Base-by-base conservation (phyloP, 345 rosid genomes). In the Crucihimalaya himalaica region DNA sequence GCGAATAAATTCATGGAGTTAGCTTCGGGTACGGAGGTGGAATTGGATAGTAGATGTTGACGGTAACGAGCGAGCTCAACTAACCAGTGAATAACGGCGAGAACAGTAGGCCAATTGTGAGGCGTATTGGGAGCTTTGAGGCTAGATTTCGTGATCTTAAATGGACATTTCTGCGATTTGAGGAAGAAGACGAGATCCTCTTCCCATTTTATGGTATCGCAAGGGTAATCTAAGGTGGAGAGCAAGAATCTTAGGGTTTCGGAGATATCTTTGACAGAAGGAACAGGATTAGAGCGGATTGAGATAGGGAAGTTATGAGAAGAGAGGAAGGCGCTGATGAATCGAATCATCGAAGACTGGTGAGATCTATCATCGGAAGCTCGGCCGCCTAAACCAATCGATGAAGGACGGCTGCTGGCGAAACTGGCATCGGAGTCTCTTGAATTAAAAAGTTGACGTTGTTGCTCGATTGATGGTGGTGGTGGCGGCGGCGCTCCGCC, bases 371-470 rank as follows among this genome's bases (percentile, higher is more conserved):
- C 93, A 12, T 88, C 95, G 11, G 83, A 56, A 32, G 83, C 60
- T 19, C 93, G 85, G 54, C 88, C 86, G 51, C 88, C 86, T 61
- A 81, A 25, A n/a, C 92, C 92, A 58, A 81, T 18, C 12, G 91
- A 86, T 3, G 98, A 94, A 0, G 96, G 98, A 4, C 90, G 96
- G 75, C 96, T 87, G 75, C 98, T 91, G 11, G 93, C 89, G 52
- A 88, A 88, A 61, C 96, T 91, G 18, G 87, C 93, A 77, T 91
- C 98, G 70, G 98, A 94, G 71, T 91, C 96, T n/a, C 98, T 86
- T 2, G 88, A 80, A 40, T 61, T 79, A 2, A 15, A 13, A 12
- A 21, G 56, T 15, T 56, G 76, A 34, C 82, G 79, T 14, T 78
- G 71, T 3, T 68, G 73, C 43, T 78, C 81, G 8, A 61, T 63